Percentiles rank a stretch among this genome's conserved stretches.
Evolutionary conservation across 139 green algal species (phyloP).

Genomic region (Asterochloris sp.): DNA sequence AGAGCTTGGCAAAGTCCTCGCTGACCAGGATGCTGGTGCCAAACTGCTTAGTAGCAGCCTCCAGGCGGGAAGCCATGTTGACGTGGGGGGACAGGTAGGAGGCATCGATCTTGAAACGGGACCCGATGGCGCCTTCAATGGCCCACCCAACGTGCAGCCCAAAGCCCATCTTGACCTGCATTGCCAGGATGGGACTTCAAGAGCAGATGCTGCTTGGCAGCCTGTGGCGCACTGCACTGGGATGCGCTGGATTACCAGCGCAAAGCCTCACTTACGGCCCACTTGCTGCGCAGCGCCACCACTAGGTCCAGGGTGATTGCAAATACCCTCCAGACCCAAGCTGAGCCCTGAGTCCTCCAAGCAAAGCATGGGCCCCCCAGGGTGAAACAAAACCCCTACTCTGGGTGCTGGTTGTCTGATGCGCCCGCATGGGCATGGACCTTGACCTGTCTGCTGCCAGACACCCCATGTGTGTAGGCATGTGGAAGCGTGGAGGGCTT

Average conservation of each 20-base stretch:
- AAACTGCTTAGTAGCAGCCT: conserved; percentile 97
- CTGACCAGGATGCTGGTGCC: conserved; percentile 75
- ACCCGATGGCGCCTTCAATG: conserved; percentile 95
- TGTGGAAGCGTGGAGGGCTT: too few relatives aligned
- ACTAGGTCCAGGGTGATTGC: too few relatives aligned
- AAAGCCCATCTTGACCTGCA: conserved; percentile 84
- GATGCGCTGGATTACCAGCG: too few relatives aligned
- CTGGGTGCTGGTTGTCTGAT: too few relatives aligned
- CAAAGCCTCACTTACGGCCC: too few relatives aligned
- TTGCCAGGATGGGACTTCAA: not conserved
- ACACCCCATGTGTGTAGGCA: too few relatives aligned
- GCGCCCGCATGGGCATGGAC: too few relatives aligned
- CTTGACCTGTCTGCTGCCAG: too few relatives aligned
- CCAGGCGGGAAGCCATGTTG: conserved; percentile 94
- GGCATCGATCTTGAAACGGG: conserved; percentile 95
- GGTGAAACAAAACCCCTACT: too few relatives aligned
- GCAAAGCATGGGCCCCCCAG: too few relatives aligned
- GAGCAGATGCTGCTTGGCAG: not conserved
- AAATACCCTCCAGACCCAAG: too few relatives aligned
- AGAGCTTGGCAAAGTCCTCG: conserved; percentile 69
- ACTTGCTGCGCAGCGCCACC: not conserved
- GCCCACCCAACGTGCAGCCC: conserved; percentile 93
- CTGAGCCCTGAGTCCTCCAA: too few relatives aligned
- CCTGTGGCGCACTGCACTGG: not conserved
- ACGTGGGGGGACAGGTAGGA: conserved; percentile 96